A percentile compares a stretch with the other conserved stretches of the same genome.
phyloP scores from a whole-genome alignment of 257 asterid genomes.

The Primulina tabacum region DNA sequence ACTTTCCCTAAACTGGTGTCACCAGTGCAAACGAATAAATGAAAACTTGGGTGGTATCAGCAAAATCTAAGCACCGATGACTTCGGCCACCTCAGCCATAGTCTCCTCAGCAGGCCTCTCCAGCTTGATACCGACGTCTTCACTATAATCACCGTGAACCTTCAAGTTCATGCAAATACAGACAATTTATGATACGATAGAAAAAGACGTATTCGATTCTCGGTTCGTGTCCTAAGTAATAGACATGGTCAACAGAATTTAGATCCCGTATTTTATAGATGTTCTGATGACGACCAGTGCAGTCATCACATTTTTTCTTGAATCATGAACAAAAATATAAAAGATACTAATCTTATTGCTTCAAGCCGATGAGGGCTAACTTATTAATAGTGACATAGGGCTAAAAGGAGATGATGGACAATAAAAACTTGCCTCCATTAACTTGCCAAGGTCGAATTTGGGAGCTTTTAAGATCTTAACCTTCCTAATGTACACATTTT shows the following conservation, averaged over 20 bases:
- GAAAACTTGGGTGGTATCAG: not conserved
- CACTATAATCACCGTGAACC: constrained; percentile 45
- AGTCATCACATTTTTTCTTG: too few relatives aligned
- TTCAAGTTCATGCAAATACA: not conserved
- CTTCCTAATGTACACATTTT: constrained; percentile 42
- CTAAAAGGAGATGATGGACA: not conserved
- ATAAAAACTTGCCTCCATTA: constrained; percentile 38
- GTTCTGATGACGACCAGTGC: too few relatives aligned
- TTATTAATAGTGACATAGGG: not conserved
- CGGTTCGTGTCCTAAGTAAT: not conserved
- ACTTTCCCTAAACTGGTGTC: not conserved
- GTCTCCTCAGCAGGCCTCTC: constrained; percentile 48
- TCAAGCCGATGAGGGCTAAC: not conserved
- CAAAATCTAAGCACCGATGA: constrained; percentile 35
- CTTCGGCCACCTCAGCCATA: constrained; percentile 38
- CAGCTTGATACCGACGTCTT: constrained; percentile 43
- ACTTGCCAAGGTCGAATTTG: constrained; percentile 45
- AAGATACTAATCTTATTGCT: not conserved
- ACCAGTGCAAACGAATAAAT: not conserved
- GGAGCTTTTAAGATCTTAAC: constrained; percentile 51
- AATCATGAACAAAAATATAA: not conserved
- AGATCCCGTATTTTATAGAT: too few relatives aligned
- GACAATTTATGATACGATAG: not conserved
- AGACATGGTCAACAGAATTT: not conserved
- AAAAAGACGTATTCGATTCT: not conserved